Evolutionary conservation across 2,329 filamentous ascomycete genomes (phyloP), one percentile per base, ranked within the genome.

Genomic region (Cladosporium oxysporum): DNA sequence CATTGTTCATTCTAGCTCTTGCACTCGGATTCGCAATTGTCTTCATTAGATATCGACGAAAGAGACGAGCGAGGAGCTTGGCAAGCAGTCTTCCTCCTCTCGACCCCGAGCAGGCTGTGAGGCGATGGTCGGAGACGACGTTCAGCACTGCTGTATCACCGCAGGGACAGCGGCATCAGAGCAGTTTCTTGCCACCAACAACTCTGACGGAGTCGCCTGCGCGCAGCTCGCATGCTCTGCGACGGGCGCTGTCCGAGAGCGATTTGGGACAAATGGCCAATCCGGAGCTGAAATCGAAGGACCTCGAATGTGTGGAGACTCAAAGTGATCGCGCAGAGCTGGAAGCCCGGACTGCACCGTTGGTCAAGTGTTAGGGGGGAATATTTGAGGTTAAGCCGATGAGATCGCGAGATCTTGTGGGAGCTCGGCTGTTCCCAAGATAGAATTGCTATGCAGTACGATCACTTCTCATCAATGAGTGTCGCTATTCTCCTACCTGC

Each of bases 91-190:
- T 23, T 1, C 55, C 14, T 26, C 29, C 55, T 18, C 21, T 37
- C 10, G 55, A 58, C 7, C n/a, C 33, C 16, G 55, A 58, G 33
- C 29, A 35, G 21, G 55, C 55, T 18, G 10, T 23, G 14, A n/a
- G 35, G 33, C 55, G 55, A 35, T 58, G 55, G 55, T 58, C 55
- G 18, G 31, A 58, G 33, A 58, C 55, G 21, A 58, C 55, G 12
- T 58, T 58, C n/a, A 58, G 18, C 55, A 58, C 55, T 3, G 33
- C 29, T 14, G 55, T 35, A 3, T 21, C 41, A 10, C 41, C 41
- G n/a, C 41, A 47, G 5, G 14, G 8, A 8, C 8, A 8, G 10
- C 41, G n/a, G 1, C 5, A 47, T 21, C 41, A 47, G 41, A 18
- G 14, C 41, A 47, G 41, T n/a, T 47, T 47, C n/a, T 21, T 47